phyloP scores from a whole-genome alignment of 768 basidiomycete genomes.

The Auriculariales sp. region DNA sequence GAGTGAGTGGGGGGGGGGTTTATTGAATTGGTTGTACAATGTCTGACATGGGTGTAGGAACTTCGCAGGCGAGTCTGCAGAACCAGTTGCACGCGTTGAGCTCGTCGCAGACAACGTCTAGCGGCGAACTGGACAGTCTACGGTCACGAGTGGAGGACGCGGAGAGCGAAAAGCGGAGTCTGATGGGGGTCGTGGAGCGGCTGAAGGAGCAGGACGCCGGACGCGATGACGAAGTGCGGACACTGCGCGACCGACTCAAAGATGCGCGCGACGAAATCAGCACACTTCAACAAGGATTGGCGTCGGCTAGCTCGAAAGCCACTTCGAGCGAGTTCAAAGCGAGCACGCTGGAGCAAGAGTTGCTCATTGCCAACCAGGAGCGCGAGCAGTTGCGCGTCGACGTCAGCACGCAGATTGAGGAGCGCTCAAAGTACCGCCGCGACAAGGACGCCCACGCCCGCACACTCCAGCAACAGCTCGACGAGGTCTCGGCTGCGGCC shows the following conservation, averaged over 20 bases:
- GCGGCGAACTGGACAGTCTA: conserved; percentile 42
- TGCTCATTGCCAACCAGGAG: conserved; percentile 64
- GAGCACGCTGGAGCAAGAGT: conserved; percentile 69
- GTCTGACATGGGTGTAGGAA: conserved; percentile 20
- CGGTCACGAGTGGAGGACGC: conserved; percentile 53
- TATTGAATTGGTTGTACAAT: conserved; percentile 10
- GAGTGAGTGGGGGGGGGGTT: conserved; percentile 25
- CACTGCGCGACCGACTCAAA: conserved; percentile 51
- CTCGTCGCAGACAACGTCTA: conserved; percentile 45
- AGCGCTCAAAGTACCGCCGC: conserved; percentile 72
- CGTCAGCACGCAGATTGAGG: conserved; percentile 58
- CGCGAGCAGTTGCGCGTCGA: conserved; percentile 56
- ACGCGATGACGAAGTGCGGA: conserved; percentile 66
- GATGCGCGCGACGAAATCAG: conserved; percentile 65
- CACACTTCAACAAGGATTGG: conserved; percentile 55
- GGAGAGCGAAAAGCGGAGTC: conserved; percentile 83
- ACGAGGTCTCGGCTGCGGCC: conserved; percentile 53
- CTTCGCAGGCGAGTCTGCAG: conserved; percentile 33
- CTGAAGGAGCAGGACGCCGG: conserved; percentile 62
- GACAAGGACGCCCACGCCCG: conserved; percentile 66
- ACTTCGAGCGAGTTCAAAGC: conserved; percentile 75
- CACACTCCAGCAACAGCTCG: conserved; percentile 62
- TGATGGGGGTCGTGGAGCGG: conserved; percentile 69
- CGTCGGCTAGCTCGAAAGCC: conserved; percentile 59
- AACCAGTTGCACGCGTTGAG: conserved; percentile 41